A percentile compares a stretch with the other conserved stretches of the same genome.
Evolutionary conservation across 176 grass and related monocot genomes (phyloP).

Genomic region (Canna indica): DNA sequence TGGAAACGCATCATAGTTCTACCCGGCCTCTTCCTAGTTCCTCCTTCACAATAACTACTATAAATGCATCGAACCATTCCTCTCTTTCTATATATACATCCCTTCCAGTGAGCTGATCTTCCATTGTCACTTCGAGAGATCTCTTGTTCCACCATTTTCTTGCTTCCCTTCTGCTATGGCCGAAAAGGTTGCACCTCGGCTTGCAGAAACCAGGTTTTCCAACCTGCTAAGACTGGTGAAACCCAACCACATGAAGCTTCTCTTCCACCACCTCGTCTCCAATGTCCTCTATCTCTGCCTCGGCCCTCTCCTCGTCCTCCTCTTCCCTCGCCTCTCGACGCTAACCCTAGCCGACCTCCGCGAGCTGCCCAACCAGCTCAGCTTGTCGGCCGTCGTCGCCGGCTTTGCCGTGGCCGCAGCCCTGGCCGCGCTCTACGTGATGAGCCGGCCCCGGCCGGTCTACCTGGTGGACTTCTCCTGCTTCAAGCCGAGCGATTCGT

Average conservation of each 20-base stretch:
- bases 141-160: too few relatives aligned
- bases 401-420: constrained; percentile 2
- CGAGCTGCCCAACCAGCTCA: too few relatives aligned
- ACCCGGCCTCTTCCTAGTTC: too few relatives aligned
- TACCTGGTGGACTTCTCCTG: constrained; percentile 58
- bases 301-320: constrained; percentile 13
- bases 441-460: constrained; percentile 40
- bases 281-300: constrained; percentile 28
- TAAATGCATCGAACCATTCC: too few relatives aligned
- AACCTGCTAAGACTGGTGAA: constrained; percentile 24
- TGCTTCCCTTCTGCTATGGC: not conserved
- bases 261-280: constrained; percentile 22
- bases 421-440: constrained; percentile 25
- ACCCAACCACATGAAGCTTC: constrained; percentile 24
- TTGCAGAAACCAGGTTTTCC: constrained; percentile 18
- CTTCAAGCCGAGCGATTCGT: constrained; percentile 27
- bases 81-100: too few relatives aligned
- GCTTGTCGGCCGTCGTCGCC: constrained; percentile 8
- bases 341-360: constrained; percentile 7
- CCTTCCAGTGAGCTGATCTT: too few relatives aligned
- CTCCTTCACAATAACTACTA: too few relatives aligned
- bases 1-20: too few relatives aligned
- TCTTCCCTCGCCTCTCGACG: constrained; percentile 7
- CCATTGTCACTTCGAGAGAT: too few relatives aligned
- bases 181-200: not conserved